These are phyloP conservation scores for Kondoa subrosea DNA, from an alignment of 768 basidiomycete genomes.

Conservation along the genomic window DNA sequence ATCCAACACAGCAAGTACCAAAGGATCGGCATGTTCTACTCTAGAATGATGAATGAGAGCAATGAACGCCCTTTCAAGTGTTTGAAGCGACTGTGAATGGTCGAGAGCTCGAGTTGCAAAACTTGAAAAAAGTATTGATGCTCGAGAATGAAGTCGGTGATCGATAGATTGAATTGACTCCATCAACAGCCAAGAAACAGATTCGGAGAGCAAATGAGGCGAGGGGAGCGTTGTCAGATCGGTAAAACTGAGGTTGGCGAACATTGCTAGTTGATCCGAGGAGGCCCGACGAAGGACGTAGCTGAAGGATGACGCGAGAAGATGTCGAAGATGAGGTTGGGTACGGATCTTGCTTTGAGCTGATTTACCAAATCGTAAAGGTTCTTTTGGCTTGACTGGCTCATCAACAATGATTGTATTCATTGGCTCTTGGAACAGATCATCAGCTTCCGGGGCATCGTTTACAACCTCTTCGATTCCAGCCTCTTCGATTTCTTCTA, in stretches of 20 bases:
- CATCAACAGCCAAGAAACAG: slow-evolving; percentile 9
- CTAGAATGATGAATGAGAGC: slow-evolving; percentile 6
- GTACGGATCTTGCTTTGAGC: background rate
- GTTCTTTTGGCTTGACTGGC: background rate
- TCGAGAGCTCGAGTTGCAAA: slow-evolving; percentile 6
- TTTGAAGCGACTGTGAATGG: background rate
- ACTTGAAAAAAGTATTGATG: slow-evolving; percentile 1
- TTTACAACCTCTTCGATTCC: background rate
- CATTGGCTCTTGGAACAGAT: background rate
- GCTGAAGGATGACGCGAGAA: slow-evolving; percentile 16
- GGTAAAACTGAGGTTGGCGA: background rate
- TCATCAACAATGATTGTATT: background rate
- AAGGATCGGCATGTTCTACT: background rate
- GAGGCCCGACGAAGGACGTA: slow-evolving; percentile 10
- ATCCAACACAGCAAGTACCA: slow-evolving; percentile 6
- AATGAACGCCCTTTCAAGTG: slow-evolving; percentile 4
- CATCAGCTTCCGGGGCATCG: background rate
- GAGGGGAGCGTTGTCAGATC: background rate
- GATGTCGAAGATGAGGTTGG: slow-evolving; percentile 16
- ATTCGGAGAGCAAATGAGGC: background rate
- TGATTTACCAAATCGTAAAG: background rate
- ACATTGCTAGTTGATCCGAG: background rate
- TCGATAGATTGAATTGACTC: slow-evolving; percentile 15
- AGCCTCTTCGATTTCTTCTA: background rate
- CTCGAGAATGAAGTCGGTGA: slow-evolving; percentile 7